Base-by-base conservation (phyloP, 2,329 filamentous ascomycete species). In the Colletotrichum chrysophilum region DNA sequence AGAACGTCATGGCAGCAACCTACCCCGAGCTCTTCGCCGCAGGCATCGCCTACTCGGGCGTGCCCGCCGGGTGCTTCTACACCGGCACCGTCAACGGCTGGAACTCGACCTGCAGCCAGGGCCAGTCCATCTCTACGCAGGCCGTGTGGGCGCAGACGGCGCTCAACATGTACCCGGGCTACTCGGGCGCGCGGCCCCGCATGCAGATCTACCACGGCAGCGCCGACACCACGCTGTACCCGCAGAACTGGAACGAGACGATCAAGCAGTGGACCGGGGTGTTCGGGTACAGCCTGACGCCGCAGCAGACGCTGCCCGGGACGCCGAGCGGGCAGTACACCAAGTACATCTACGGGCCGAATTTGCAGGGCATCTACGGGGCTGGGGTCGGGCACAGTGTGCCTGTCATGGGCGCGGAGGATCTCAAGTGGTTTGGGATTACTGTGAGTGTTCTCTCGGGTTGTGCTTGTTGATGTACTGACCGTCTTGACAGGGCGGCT, bases 181-280 rank as follows among this genome's bases (percentile, higher is more conserved):
- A 91, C 79, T 83, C 82, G 18, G 89, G 89, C 4, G 71, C 85
- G 1, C 84, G 89, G 3, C 90, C 91, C 3, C 86, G 85, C 70
- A 89, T 92, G 87, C 88, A 90, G 80, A 86, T 92, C 79, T 92
- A 88, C 84, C 90, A 92, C 79, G 90, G 90, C 55, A 87, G 86
- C 48, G 81, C 80, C 4, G 90, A 92, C 79, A 81, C 81, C 13
- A 90, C 86, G 1, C 84, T 92, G 12, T 83, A 85, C 66, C 87
- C 87, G 18, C 85, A 87, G 78, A 92, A 92, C 82, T 91, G 90
- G 80, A 80, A 88, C 52, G 91, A 92, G 84, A 88, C 88, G 67
- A 87, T 90, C 79, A 90, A 91, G 84, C 85, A 90, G 82, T 91
- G 89, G 89, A 86, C 88, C 0, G 86, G 85, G 21, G 86, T 91